Conservation (phyloP, 139 green algal species). For the Chlorella sp. region DNA sequence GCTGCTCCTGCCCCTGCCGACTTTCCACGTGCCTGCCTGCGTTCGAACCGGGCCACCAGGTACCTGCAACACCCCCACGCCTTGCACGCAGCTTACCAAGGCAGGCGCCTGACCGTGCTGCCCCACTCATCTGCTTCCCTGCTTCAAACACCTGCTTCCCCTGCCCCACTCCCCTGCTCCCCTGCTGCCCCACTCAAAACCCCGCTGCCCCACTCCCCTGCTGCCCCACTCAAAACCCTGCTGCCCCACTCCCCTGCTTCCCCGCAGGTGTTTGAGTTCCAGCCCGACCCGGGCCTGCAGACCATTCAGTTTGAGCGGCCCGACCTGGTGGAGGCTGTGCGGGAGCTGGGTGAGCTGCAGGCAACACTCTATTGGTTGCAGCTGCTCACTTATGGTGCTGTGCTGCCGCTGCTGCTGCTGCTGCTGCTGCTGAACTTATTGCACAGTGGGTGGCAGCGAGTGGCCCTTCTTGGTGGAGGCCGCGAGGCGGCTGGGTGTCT, state of each 20-base stretch:
- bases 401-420: not conserved
- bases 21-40: too few species aligned
- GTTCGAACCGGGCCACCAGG: too few species aligned
- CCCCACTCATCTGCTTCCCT: too few species aligned
- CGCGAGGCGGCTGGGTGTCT: too few species aligned
- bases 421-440: not conserved
- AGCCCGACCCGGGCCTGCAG: slow-evolving; percentile 52
- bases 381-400: not conserved
- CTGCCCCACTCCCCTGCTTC: not conserved
- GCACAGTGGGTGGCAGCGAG: not conserved
- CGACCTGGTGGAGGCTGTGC: not conserved
- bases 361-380: not conserved
- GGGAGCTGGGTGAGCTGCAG: not conserved
- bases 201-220: not conserved
- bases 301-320: slow-evolving; percentile 47
- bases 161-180: not conserved
- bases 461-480: too few species aligned
- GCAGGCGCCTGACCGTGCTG: not conserved
- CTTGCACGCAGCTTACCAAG: too few species aligned
- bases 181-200: not conserved
- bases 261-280: slow-evolving; percentile 49
- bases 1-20: not conserved
- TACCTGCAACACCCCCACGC: too few species aligned
- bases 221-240: not conserved
- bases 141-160: not conserved